Percentiles rank a stretch among this genome's conserved stretches.
phyloP scores from a whole-genome alignment of 1,284 basidiomycete species.

The Naganishia cerealis region DNA sequence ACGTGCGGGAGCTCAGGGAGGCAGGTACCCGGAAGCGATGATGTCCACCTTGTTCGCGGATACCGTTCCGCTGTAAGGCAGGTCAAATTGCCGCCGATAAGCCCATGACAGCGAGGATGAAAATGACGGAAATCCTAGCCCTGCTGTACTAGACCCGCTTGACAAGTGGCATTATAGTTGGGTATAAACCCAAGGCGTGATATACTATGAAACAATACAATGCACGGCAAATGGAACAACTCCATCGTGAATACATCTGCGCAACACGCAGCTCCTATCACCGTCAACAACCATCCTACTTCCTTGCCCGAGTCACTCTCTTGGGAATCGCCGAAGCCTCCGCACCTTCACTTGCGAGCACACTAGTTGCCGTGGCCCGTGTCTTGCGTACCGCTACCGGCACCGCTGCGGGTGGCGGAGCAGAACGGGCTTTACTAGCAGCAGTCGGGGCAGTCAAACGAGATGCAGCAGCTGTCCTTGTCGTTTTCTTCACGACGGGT shows the following conservation, averaged over 20 bases:
- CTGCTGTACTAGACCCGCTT: neutral
- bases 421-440: constrained; percentile 18
- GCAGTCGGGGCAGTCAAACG: constrained; percentile 20
- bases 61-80: constrained; percentile 9
- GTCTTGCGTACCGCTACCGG: constrained; percentile 12
- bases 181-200: neutral
- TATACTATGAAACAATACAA: neutral
- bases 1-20: constrained; percentile 37
- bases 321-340: constrained; percentile 18
- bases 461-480: constrained; percentile 8
- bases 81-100: neutral
- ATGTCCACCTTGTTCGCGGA: constrained; percentile 22
- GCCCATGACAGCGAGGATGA: neutral
- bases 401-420: neutral
- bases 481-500: neutral
- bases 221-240: neutral
- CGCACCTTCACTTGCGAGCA: neutral
- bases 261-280: neutral
- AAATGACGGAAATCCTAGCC: neutral
- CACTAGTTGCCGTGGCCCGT: neutral
- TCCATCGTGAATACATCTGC: neutral
- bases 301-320: constrained; percentile 20
- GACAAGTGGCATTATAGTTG: neutral
- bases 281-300: neutral
- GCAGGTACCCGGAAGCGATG: constrained; percentile 30